Evolutionary conservation across 2,329 filamentous ascomycete genomes (phyloP).

Genomic region (Calonectria naviculata): DNA sequence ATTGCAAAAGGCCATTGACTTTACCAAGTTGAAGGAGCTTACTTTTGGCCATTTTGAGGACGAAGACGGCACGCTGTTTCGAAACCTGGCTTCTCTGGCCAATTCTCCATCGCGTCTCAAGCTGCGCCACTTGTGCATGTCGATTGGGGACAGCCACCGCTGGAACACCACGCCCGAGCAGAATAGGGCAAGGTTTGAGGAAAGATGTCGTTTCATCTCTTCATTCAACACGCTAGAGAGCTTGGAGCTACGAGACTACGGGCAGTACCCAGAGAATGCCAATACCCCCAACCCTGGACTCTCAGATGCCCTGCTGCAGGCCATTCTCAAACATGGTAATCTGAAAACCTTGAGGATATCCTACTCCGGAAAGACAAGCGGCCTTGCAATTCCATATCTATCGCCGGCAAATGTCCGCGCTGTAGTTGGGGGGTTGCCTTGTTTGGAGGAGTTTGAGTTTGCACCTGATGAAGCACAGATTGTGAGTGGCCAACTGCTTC

Average conservation of each 20-base stretch:
- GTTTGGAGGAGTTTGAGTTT: slow-evolving; percentile 23
- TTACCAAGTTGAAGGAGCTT: slow-evolving; percentile 19
- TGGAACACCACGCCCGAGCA: not conserved
- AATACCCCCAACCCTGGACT: slow-evolving; percentile 13
- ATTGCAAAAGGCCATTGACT: slow-evolving; percentile 23
- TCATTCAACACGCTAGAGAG: slow-evolving; percentile 29
- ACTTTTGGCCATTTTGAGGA: not conserved
- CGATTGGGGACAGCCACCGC: not conserved
- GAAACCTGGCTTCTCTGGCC: slow-evolving; percentile 1
- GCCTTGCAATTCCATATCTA: slow-evolving; percentile 17
- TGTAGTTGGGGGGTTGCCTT: slow-evolving; percentile 24
- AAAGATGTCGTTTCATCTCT: slow-evolving; percentile 18
- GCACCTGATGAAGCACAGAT: slow-evolving; percentile 6
- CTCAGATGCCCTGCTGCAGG: slow-evolving; percentile 11
- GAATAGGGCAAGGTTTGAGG: not conserved
- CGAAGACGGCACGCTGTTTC: not conserved
- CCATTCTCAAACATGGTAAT: slow-evolving; percentile 29
- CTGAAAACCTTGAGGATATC: slow-evolving; percentile 21
- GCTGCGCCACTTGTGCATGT: slow-evolving; percentile 7
- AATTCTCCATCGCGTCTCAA: not conserved
- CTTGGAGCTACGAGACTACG: slow-evolving; percentile 14
- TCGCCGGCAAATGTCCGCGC: slow-evolving; percentile 14
- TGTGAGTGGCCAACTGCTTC: not conserved
- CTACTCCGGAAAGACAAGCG: not conserved
- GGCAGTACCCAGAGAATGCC: not conserved